Evolutionary conservation across 768 basidiomycete species (phyloP), one percentile per base, ranked within the genome.

Genomic region (Phaeotremella skinneri): DNA sequence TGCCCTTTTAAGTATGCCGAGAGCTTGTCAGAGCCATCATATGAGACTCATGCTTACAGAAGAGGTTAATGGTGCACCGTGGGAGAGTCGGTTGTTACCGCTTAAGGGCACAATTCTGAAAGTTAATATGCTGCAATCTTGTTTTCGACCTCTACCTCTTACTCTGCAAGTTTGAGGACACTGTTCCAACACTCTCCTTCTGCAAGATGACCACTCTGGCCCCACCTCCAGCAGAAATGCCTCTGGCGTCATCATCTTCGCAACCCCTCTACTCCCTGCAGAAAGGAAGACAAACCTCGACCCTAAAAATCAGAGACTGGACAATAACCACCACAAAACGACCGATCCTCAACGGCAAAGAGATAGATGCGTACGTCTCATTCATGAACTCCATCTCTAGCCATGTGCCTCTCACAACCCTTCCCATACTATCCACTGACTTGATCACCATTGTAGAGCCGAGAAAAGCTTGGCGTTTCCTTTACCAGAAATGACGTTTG

Each of bases 401-500:
- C n/a, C n/a, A n/a, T n/a, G n/a, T n/a, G n/a, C n/a, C n/a, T n/a
- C n/a, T n/a, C n/a, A n/a, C n/a, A n/a, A n/a, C n/a, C n/a, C n/a
- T n/a, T n/a, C n/a, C n/a, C n/a, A n/a, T n/a, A n/a, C n/a, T n/a
- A n/a, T n/a, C n/a, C n/a, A n/a, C n/a, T n/a, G n/a, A n/a, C n/a
- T n/a, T n/a, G n/a, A n/a, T n/a, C n/a, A n/a, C n/a, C n/a, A n/a
- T 3, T 27, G 20, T 51, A 79, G 79, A 13, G 76, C 72, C 0
- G 72, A 77, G 25, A 73, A 68, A n/a, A 55, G 59, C 1, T 64
- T 79, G 20, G 85, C 86, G 2, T 81, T 98, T 25, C 89, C 94
- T 0, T 77, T 94, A 1, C 96, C 96, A 2, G 96, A 99, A 75
- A 98, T 98, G 91, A 91, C 89, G 0, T 98, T 97, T 69, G 92